These are phyloP conservation scores for Chamaecyparis obtusa DNA, from an alignment of 75 land plant genomes.

Conservation along the genomic window DNA sequence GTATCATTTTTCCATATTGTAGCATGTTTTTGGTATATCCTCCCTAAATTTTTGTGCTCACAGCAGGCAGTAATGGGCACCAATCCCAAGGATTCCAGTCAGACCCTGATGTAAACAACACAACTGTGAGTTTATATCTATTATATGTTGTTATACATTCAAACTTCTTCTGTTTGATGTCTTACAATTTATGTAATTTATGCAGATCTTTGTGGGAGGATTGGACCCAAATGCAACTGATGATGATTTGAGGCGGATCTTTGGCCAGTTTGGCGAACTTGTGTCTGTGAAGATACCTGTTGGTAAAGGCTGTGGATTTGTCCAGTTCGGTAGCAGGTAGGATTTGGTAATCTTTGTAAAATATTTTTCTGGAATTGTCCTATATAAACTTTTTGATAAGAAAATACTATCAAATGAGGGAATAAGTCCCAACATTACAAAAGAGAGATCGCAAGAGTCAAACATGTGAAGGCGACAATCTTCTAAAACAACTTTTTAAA, in stretches of 20 bases:
- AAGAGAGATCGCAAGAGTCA: too few relatives aligned
- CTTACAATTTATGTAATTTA: conserved; percentile 7
- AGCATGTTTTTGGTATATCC: background rate
- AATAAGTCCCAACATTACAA: too few relatives aligned
- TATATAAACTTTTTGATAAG: too few relatives aligned
- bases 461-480: too few relatives aligned
- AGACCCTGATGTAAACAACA: conserved; percentile 68
- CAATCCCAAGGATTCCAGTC: conserved; percentile 45
- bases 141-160: background rate
- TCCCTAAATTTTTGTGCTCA: conserved; percentile 9
- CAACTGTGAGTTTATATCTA: conserved; percentile 61
- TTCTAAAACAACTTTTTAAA: too few relatives aligned
- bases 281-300: conserved; percentile 89
- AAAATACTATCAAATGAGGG: too few relatives aligned
- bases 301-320: conserved; percentile 97
- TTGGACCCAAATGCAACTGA: conserved; percentile 76
- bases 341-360: background rate
- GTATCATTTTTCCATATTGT: background rate
- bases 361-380: background rate
- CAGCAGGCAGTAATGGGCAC: conserved; percentile 6
- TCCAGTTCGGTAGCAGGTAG: conserved; percentile 86
- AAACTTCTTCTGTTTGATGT: background rate
- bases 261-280: conserved; percentile 85
- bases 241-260: conserved; percentile 75
- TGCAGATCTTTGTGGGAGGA: conserved; percentile 94